Base-by-base conservation (phyloP, 2,329 filamentous ascomycete species). In the Fusarium sp. region DNA sequence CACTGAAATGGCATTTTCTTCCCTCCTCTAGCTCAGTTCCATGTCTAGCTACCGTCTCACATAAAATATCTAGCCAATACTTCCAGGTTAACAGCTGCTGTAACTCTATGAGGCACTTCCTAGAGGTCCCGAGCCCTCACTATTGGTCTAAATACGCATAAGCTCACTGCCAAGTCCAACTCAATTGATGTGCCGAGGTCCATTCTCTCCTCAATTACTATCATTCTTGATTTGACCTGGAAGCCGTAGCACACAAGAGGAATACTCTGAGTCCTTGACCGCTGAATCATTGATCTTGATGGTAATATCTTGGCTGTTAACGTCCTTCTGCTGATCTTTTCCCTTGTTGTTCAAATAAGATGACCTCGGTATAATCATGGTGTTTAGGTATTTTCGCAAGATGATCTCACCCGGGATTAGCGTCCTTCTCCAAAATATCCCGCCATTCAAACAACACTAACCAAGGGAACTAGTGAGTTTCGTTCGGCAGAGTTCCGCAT, bases 191-290 rank as follows among this genome's bases (percentile, higher is more conserved):
- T 41, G 35, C 51, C 51, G 51, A 55, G 35, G 35, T 55, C 28
- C 10, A 18, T 2, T 28, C 11, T 6, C 7, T 28, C 24, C 6
- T 54, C 8, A 2, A 22, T 17, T 11, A 8, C 9, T 20, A 3
- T 24, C 11, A 24, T 35, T 20, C 18, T 2, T 36, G 14, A 7
- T 38, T 8, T 2, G 10, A 17, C 5, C 2, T 28, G 4, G 3
- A 54, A 18, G 9, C 18, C 3, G 4, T 6, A 22, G 14, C 1
- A 54, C 7, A 28, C 3, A n/a, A 7, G 0, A n/a, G 4, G 1
- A 22, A 18, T 28, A 28, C 7, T 5, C 1, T 4, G 4, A 12
- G 7, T 12, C 7, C 14, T 26, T 41, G 51, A 55, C 24, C 35
- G 51, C 51, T 10, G 17, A n/a, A 28, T 22, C 1, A 5, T n/a